Evolutionary conservation across 2,329 filamentous ascomycete genomes (phyloP).

Genomic region (Bisporella sp.): DNA sequence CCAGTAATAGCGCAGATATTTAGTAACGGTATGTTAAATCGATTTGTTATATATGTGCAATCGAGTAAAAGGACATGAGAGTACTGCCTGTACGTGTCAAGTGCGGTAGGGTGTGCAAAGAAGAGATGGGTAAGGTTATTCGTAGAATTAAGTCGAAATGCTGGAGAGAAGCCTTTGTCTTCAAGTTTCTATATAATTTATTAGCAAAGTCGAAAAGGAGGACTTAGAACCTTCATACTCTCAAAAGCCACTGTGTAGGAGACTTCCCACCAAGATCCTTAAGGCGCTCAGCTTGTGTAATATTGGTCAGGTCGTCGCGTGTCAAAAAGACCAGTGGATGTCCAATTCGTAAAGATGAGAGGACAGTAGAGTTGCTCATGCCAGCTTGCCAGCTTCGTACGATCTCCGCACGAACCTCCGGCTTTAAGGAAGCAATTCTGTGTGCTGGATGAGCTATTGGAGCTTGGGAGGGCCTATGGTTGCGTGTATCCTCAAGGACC

Average conservation of each 20-base stretch:
- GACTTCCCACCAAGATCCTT: neutral
- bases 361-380: neutral
- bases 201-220: neutral
- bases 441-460: neutral
- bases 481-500: neutral
- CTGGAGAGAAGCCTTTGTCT: neutral
- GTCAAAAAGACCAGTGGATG: neutral
- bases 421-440: neutral
- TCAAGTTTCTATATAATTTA: neutral
- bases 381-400: neutral
- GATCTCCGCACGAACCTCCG: neutral
- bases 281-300: neutral
- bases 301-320: neutral
- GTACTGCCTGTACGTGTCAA: neutral
- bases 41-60: slow-evolving; percentile 2
- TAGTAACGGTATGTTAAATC: slow-evolving; percentile 1
- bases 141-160: too few species aligned
- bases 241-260: neutral
- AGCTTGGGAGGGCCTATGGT: neutral
- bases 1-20: neutral
- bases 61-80: neutral
- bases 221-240: neutral
- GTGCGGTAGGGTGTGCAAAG: neutral
- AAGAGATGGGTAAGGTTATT: neutral
- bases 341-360: neutral